Evolutionary conservation across 768 basidiomycete genomes (phyloP), one percentile per base, ranked within the genome.

Genomic region (Mrakia blollopis): DNA sequence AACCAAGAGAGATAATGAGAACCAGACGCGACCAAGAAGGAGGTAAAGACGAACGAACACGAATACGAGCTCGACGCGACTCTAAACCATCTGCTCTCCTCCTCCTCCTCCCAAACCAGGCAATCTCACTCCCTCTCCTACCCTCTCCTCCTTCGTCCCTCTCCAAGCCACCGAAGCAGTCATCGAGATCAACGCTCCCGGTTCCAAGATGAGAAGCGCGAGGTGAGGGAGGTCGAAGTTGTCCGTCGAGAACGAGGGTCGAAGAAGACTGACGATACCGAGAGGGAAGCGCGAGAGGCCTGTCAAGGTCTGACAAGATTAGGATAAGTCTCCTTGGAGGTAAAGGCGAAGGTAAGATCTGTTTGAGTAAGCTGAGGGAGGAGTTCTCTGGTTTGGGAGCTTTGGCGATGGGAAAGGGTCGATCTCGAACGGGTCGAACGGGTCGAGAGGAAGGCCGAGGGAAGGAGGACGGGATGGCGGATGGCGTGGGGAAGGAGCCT

Each of bases 381-480:
- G 75, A 68, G 65, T 68, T 68, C 25, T 68, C 65, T 68, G 65
- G 65, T 39, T 68, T 65, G 23, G 35, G 28, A 39, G 47, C 47
- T 32, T 72, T 72, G 47, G 50, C n/a, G 21, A 52, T 50, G 25
- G 71, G 71, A 54, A 28, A 3, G 3, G 50, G n/a, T 32, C 50
- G 47, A 32, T 54, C 44, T n/a, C n/a, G n/a, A n/a, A n/a, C n/a
- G n/a, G n/a, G n/a, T 72, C 70, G 70, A 18, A 32, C 32, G 7
- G 71, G 52, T 16, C 50, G 52, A 30, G 25, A 47, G 21, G 47
- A 32, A 5, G 71, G 71, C 6, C 28, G 28, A 7, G 71, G 71
- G 50, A 72, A 72, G 30, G 71, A 72, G 47, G 71, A n/a, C 3
- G 71, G 71, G 25, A 72, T 50, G 32, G 71, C 54, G 32, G 52